Base-by-base conservation (phyloP, 768 basidiomycete genomes). In the Mycena crocata region DNA sequence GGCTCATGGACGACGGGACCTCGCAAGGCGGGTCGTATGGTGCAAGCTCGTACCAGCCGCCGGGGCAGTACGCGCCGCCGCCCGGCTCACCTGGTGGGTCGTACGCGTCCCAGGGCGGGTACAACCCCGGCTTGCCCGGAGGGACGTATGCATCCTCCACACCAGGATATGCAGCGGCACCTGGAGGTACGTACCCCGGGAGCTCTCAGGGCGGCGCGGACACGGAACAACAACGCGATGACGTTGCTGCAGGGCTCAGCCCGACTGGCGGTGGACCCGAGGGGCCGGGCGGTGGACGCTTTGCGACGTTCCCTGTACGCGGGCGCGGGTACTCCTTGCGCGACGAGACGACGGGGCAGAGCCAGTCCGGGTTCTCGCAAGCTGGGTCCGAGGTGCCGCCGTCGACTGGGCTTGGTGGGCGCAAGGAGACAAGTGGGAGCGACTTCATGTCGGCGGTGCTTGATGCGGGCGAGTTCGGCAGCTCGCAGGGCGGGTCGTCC, bases 291-390 rank as follows among this genome's bases (percentile, higher is more conserved):
- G 85, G 84, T 2, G 85, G 85, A 0, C 83, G 88, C 19, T 93
- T 91, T 71, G 88, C 89, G 28, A 93, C 92, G 1, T 87, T 92
- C 77, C 91, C 90, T 0, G 83, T 85, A 21, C 68, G 32, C 32
- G 48, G 60, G 39, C 32, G 67, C 42, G 57, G 63, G 34, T 50
- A 56, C 31, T 70, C 69, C 6, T 30, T 54, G 40, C 39, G 51
- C 42, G 57, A 60, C 51, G 57, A 39, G 23, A 34, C 28, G 5
- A 13, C 30, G 32, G 23, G 28, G 34, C 48, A 8, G 40, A 26
- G 31, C n/a, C 17, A n/a, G n/a, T n/a, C n/a, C n/a, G n/a, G n/a
- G n/a, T n/a, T n/a, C n/a, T n/a, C n/a, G n/a, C n/a, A n/a, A n/a
- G n/a, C n/a, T n/a, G n/a, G n/a, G n/a, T n/a, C 8, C n/a, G 54